These are phyloP conservation scores for Orbilia brochopaga DNA, from an alignment of 2,329 filamentous ascomycete genomes.

Conservation along the genomic window DNA sequence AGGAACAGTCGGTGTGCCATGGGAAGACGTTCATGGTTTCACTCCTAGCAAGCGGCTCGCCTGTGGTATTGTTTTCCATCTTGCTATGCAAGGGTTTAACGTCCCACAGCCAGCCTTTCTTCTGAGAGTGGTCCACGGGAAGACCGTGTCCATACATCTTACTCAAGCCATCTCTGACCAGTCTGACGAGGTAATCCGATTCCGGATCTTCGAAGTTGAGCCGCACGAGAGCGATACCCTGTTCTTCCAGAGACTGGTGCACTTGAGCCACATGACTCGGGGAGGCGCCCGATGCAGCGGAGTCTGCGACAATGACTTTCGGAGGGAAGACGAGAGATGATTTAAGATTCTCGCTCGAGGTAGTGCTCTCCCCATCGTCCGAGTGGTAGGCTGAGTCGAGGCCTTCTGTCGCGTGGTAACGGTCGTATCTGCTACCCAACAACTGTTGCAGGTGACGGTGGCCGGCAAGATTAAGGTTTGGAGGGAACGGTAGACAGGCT, in stretches of 20 bases:
- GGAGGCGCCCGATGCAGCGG: conserved; percentile 13
- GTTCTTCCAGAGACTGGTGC: conserved; percentile 45
- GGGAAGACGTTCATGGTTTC: conserved; percentile 55
- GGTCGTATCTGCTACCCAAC: background rate
- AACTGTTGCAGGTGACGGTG: background rate
- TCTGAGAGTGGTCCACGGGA: conserved; percentile 53
- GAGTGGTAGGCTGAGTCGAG: conserved; percentile 19
- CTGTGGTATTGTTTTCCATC: conserved; percentile 8
- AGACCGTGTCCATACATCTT: conserved; percentile 50
- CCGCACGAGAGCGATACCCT: conserved; percentile 52
- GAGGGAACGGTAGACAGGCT: conserved; percentile 30
- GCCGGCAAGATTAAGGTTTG: background rate
- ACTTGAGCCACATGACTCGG: conserved; percentile 30
- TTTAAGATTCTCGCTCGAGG: background rate
- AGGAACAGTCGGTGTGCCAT: conserved; percentile 57
- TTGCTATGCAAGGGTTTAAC: conserved; percentile 53
- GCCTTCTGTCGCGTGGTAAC: background rate
- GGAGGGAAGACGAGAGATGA: conserved; percentile 17
- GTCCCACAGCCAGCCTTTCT: conserved; percentile 55
- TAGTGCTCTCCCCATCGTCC: background rate
- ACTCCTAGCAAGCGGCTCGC: conserved; percentile 51
- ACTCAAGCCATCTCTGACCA: conserved; percentile 48
- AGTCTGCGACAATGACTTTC: conserved; percentile 29
- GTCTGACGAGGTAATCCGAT: conserved; percentile 52
- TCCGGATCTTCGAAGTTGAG: conserved; percentile 51